A percentile compares a stretch with the other conserved stretches of the same genome.
Evolutionary conservation across 106 monocot species (phyloP).

Genomic region (Dioscorea dumetorum): DNA sequence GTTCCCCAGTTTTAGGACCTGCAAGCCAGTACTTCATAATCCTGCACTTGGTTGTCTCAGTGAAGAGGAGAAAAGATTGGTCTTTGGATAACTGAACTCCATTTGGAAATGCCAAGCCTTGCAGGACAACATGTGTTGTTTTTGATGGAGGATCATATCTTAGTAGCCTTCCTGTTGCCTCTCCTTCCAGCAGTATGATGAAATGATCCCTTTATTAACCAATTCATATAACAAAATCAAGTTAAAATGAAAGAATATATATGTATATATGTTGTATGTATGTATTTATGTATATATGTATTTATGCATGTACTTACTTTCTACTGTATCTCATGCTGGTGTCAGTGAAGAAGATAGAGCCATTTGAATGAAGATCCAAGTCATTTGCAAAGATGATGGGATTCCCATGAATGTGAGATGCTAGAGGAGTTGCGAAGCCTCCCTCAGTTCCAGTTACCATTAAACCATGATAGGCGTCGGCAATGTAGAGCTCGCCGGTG

Average conservation of each 20-base stretch:
- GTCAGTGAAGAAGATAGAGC: slow-evolving; percentile 89
- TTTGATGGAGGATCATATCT: slow-evolving; percentile 59
- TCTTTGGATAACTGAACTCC: slow-evolving; percentile 84
- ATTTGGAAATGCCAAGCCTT: slow-evolving; percentile 75
- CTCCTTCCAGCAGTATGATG: slow-evolving; percentile 67
- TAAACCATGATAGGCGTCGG: slow-evolving; percentile 81
- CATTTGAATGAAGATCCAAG: slow-evolving; percentile 76
- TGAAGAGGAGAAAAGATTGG: slow-evolving; percentile 71
- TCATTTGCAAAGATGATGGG: slow-evolving; percentile 85
- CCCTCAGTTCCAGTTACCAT: slow-evolving; percentile 44
- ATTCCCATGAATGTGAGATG: slow-evolving; percentile 44
- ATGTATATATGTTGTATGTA: no score
- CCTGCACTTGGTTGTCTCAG: slow-evolving; percentile 78
- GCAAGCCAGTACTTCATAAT: slow-evolving; percentile 82
- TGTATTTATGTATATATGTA: no score
- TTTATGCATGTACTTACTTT: slow-evolving; percentile 32
- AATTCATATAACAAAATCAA: background rate
- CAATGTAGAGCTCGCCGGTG: slow-evolving; percentile 78
- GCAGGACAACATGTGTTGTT: slow-evolving; percentile 58
- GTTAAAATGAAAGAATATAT: background rate
- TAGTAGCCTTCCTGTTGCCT: slow-evolving; percentile 76
- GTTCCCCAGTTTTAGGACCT: slow-evolving; percentile 32
- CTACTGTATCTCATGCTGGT: slow-evolving; percentile 75
- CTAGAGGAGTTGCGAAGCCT: slow-evolving; percentile 54
- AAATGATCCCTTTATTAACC: slow-evolving; percentile 67